A percentile compares a stretch with the other conserved stretches of the same genome.
Evolutionary conservation across 2,329 filamentous ascomycete species (phyloP).

Genomic region (Furcasterigmium sp.): DNA sequence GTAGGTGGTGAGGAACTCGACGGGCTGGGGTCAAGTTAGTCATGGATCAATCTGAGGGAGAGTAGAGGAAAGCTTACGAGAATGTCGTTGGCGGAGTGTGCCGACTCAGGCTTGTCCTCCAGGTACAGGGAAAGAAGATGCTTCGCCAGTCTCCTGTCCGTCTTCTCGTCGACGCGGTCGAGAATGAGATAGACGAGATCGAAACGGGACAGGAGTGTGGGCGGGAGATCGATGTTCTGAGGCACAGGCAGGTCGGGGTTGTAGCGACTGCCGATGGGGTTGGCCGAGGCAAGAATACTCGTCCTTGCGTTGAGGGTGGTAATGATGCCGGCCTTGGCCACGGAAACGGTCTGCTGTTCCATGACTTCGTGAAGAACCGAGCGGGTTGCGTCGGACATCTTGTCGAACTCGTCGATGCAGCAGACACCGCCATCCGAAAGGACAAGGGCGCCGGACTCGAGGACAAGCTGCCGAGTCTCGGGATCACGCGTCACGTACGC

Average conservation of each 20-base stretch:
- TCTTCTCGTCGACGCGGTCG: conserved; percentile 86
- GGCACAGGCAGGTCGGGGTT: conserved; percentile 93
- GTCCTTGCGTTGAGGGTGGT: conserved; percentile 95
- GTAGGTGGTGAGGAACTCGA: conserved; percentile 94
- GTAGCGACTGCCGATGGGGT: conserved; percentile 96
- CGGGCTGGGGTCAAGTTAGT: conserved; percentile 51
- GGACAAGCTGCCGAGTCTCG: conserved; percentile 72
- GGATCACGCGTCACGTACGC: conserved; percentile 78
- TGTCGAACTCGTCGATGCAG: conserved; percentile 83
- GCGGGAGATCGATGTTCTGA: conserved; percentile 95
- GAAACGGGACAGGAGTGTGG: conserved; percentile 90
- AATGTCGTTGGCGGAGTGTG: conserved; percentile 67
- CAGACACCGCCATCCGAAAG: conserved; percentile 78
- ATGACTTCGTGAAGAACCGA: conserved; percentile 84
- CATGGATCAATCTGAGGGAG: not conserved
- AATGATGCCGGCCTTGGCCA: conserved; percentile 89
- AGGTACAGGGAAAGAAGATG: conserved; percentile 96
- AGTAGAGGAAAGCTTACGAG: conserved; percentile 51
- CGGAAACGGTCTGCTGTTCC: conserved; percentile 82
- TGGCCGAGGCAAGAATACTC: conserved; percentile 92
- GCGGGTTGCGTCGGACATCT: conserved; percentile 75
- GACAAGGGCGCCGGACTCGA: conserved; percentile 75
- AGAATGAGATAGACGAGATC: conserved; percentile 96
- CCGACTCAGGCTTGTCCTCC: conserved; percentile 88
- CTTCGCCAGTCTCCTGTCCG: conserved; percentile 81